phyloP scores from a whole-genome alignment of 176 grass and related monocot species.

The Cenchrus purpureus region DNA sequence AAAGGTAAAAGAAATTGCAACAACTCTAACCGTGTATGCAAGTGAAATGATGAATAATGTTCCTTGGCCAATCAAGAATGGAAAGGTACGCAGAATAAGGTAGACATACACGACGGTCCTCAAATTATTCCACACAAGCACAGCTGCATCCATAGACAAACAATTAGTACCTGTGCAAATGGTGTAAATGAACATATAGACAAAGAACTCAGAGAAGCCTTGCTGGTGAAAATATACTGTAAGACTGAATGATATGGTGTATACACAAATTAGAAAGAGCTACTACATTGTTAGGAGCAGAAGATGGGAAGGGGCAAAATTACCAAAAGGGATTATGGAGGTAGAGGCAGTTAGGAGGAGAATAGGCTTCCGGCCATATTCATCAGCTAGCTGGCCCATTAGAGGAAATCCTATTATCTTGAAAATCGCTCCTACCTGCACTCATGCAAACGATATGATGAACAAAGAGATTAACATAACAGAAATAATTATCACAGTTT shows the following conservation, averaged over 20 bases:
- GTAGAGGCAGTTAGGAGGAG: conserved; percentile 72
- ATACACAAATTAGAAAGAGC: too few species aligned
- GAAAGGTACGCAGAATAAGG: conserved; percentile 63
- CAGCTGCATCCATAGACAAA: conserved; percentile 47
- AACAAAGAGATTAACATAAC: neutral
- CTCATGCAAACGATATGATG: neutral
- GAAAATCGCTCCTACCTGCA: conserved; percentile 80
- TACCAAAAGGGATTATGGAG: conserved; percentile 82
- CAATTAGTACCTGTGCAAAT: neutral
- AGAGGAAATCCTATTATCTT: conserved; percentile 68
- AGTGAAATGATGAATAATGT: conserved; percentile 71
- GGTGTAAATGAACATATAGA: too few species aligned
- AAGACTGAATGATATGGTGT: neutral
- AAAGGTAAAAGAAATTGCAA: neutral
- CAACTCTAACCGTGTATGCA: conserved; percentile 62
- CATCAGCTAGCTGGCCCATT: conserved; percentile 80
- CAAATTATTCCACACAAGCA: conserved; percentile 66
- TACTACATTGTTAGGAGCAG: too few species aligned
- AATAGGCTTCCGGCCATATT: conserved; percentile 76
- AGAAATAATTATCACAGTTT: neutral
- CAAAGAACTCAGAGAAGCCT: too few species aligned
- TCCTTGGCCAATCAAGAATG: conserved; percentile 81
- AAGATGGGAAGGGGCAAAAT: neutral
- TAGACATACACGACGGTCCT: conserved; percentile 60
- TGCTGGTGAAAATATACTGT: neutral